Conservation (phyloP, 108 stramenopile genomes). For the Stephanodiscus triporus region DNA sequence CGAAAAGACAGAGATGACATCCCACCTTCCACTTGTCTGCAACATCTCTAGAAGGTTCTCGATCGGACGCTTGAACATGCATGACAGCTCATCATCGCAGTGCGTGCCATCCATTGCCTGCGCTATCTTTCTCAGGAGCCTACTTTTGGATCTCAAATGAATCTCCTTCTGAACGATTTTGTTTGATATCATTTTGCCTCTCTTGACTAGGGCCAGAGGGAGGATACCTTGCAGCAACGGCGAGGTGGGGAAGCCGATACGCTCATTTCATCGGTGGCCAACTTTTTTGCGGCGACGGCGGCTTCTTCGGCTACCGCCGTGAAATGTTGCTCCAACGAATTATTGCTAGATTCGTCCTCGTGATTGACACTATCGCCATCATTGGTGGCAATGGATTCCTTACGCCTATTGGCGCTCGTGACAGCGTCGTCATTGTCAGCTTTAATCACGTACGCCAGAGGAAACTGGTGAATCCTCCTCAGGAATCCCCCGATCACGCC, state of each 20-base stretch:
- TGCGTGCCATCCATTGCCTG: slow-evolving; percentile 73
- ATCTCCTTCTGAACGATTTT: slow-evolving; percentile 5
- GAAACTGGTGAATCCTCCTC: slow-evolving; percentile 79
- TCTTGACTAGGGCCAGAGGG: neutral
- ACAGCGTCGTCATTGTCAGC: slow-evolving; percentile 5
- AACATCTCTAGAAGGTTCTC: slow-evolving; percentile 61
- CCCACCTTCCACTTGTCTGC: slow-evolving; percentile 41
- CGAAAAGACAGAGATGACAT: slow-evolving; percentile 46
- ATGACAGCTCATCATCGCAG: slow-evolving; percentile 82
- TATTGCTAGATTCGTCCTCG: slow-evolving; percentile 13
- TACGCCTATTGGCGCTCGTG: neutral
- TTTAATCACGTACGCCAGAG: slow-evolving; percentile 44
- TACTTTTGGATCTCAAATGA: slow-evolving; percentile 15
- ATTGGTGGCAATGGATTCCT: slow-evolving; percentile 23
- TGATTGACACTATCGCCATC: slow-evolving; percentile 50
- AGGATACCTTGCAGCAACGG: neutral
- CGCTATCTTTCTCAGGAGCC: slow-evolving; percentile 47
- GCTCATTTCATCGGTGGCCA: slow-evolving; percentile 10
- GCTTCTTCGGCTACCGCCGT: slow-evolving; percentile 18
- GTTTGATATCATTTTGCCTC: slow-evolving; percentile 21
- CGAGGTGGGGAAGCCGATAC: slow-evolving; percentile 18
- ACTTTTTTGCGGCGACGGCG: slow-evolving; percentile 6
- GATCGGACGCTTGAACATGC: slow-evolving; percentile 70
- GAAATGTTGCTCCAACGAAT: neutral
- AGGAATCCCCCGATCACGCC: slow-evolving; percentile 85